phyloP scores from a whole-genome alignment of 345 rosid genomes.

The Aethionema arabicum region DNA sequence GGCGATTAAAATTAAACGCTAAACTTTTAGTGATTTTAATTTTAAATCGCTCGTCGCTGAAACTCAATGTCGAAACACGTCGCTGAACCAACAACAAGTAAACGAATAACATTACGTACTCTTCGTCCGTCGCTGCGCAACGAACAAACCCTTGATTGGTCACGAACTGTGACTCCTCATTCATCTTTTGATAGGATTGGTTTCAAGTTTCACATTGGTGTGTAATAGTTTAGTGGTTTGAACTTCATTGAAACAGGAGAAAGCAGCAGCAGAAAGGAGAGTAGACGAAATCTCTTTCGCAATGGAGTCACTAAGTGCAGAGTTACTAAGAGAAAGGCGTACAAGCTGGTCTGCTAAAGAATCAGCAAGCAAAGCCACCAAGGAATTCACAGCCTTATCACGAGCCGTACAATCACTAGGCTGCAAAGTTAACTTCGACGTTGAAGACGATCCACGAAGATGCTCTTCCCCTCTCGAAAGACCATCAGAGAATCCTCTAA shows the following conservation, averaged over 20 bases:
- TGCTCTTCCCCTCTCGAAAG: conserved; percentile 42
- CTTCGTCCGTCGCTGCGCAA: no score
- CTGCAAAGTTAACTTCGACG: conserved; percentile 77
- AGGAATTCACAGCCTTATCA: conserved; percentile 67
- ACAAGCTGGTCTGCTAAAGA: conserved; percentile 59
- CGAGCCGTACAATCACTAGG: conserved; percentile 86
- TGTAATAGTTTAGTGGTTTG: conserved; percentile 1
- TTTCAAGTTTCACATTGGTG: neutral
- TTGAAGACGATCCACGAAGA: conserved; percentile 44
- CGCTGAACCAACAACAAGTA: no score
- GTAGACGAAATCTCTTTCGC: conserved; percentile 54
- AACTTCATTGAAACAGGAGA: conserved; percentile 52
- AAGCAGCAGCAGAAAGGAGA: conserved; percentile 73
- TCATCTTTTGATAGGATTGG: neutral
- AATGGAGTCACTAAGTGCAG: conserved; percentile 63
- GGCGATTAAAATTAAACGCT: no score
- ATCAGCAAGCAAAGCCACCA: conserved; percentile 68
- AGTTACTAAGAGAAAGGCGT: conserved; percentile 69
- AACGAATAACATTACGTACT: no score
- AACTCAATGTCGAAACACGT: no score
- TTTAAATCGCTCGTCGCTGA: no score
- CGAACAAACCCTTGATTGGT: no score
- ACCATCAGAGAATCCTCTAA: conserved; percentile 30
- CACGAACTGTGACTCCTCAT: conserved; percentile 9
- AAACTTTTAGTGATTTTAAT: no score